phyloP scores from a whole-genome alignment of 2,329 filamentous ascomycete genomes.

The Davidsoniella virescens region DNA sequence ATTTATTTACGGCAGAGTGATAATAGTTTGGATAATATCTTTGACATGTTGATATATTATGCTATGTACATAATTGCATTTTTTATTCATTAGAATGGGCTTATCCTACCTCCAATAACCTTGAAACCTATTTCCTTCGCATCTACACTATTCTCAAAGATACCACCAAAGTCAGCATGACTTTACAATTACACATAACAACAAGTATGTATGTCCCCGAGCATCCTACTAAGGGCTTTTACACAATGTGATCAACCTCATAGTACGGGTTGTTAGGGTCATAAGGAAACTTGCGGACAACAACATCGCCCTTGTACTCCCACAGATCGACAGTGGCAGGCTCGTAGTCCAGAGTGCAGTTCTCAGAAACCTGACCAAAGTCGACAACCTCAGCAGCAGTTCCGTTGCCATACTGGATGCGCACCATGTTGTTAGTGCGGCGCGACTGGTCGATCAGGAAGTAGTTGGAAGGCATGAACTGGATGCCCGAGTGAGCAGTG shows the following conservation, averaged over 20 bases:
- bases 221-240: background rate
- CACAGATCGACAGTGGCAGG: constrained; percentile 18
- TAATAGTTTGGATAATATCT: too few relatives aligned
- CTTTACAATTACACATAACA: background rate
- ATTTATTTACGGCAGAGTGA: too few relatives aligned
- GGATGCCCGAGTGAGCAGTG: constrained; percentile 20
- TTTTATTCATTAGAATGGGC: too few relatives aligned
- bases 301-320: constrained; percentile 18
- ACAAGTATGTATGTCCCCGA: background rate
- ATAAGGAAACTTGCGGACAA: constrained; percentile 15
- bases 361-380: constrained; percentile 21
- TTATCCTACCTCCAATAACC: too few relatives aligned
- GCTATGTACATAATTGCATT: too few relatives aligned
- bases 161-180: background rate
- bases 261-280: constrained; percentile 14
- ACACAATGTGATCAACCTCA: constrained; percentile 12
- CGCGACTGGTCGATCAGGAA: constrained; percentile 10
- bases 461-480: constrained; percentile 21
- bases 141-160: background rate
- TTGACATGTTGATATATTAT: too few relatives aligned
- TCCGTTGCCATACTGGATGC: constrained; percentile 23
- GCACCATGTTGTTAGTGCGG: constrained; percentile 21
- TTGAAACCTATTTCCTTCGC: too few relatives aligned
- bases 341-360: constrained; percentile 19
- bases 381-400: constrained; percentile 18